Evolutionary conservation across 2,329 filamentous ascomycete species (phyloP), one percentile per base, ranked within the genome.

Genomic region (Trichoderma citrinoviride): DNA sequence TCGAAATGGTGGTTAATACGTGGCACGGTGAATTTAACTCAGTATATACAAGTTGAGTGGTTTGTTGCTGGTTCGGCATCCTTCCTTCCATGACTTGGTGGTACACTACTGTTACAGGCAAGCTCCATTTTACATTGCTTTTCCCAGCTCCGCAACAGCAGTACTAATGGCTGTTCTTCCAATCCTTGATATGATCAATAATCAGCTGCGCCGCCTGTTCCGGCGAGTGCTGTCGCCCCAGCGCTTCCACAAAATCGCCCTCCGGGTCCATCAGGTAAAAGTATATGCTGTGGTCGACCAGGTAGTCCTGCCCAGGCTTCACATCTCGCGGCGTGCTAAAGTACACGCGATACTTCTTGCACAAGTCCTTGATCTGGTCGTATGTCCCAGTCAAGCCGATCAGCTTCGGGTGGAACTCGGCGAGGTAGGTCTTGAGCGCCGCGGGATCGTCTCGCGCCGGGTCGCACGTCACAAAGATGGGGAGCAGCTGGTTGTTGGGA

Each of bases 191-290:
- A 77, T 99, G 95, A 67, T 90, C 89, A 66, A 90, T 78, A 63
- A 99, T 97, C 65, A 97, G 81, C 78, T 88, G 88, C 7, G 93
- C 91, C 1, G 89, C 95, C 72, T 92, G 86, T 68, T 95, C 89
- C 1, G 94, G 92, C 47, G 92, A 96, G 79, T 98, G 93, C 79
- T 99, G 95, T 68, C 95, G 84, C 19, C 95, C 95, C 73, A 99
- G 88, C 14, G 93, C 96, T 81, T 99, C 96, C 29, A 99, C 94
- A 77, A 99, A 99, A 77, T 99, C 93, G 21, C 94, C 94, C 71
- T 98, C 93, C 0, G 95, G 95, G 76, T 98, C 95, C 95, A 99
- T 99, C 70, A 99, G 80, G 78, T 99, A 99, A 74, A 99, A 99
- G 83, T 99, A 99, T 71, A 99, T 99, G 77, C 93, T 97, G 81